Evolutionary conservation across 257 asterid species (phyloP), one percentile per base, ranked within the genome.

Genomic region (Voacanga thouarsii): DNA sequence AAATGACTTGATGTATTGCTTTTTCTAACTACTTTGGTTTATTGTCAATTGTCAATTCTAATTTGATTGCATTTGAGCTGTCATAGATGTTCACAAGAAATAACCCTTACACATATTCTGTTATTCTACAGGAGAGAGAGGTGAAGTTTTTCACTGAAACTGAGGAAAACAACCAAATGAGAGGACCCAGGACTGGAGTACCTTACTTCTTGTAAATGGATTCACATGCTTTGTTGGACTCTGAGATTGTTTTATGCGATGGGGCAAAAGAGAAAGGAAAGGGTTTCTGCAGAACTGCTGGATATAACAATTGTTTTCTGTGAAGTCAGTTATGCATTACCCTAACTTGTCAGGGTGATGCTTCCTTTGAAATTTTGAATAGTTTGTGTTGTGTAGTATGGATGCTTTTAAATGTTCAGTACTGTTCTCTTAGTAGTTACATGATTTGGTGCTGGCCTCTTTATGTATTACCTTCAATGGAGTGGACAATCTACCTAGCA

Each of bases 111-210:
- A n/a, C 24, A 11, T 56, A 23, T 56, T 61, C 8, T 78, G 19
- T 63, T 44, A 24, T 47, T 37, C 51, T 39, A 56, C 83, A 95
- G 99, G 99, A 93, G 89, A 86, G 98, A 79, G 97, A 93, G 80
- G 98, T 95, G 87, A 93, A 95, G 92, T 95, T 95, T 79, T 95
- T 95, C 89, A 90, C 99, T 2, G 99, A 95, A 85, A 95, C 99
- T 0, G 99, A 95, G 82, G 98, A 95, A 84, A 95, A 93, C 92
- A 95, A 95, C 87, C 99, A 95, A 81, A 95, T 95, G 99, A 87
- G 99, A 78, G 99, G 99, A 61, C 99, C 98, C n/a, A 93, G 99
- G 87, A 88, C 91, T 12, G 99, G 99, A 84, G 99, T 95, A 19
- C 98, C 98, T 0, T 95, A 95, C 88, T 95, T 95, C 82, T 92